Percentiles rank a stretch among this genome's conserved stretches.
Conservation (phyloP, 768 basidiomycete genomes). For the Boletus rufocinnamomeus region DNA sequence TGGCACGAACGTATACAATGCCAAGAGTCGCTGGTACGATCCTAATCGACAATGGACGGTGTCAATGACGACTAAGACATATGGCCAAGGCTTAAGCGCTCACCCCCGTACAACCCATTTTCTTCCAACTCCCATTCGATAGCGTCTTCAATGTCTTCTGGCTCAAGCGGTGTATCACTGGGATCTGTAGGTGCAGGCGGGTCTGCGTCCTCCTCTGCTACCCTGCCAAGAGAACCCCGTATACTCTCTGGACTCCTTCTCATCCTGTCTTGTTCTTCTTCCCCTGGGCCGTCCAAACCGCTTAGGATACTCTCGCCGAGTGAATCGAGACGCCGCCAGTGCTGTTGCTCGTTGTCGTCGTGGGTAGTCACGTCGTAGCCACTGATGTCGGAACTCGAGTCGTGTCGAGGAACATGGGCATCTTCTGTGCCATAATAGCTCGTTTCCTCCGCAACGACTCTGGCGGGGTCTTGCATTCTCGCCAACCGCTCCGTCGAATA, state of each 20-base stretch:
- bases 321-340: constrained; percentile 36
- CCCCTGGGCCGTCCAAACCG: constrained; percentile 29
- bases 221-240: constrained; percentile 35
- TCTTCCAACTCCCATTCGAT: constrained; percentile 49
- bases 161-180: constrained; percentile 20
- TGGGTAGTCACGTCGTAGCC: constrained; percentile 27
- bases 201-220: constrained; percentile 40
- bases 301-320: constrained; percentile 36
- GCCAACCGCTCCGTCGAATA: constrained; percentile 20
- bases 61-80: constrained; percentile 2
- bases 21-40: constrained; percentile 57
- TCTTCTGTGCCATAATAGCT: constrained; percentile 19
- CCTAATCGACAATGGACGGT: constrained; percentile 40
- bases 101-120: constrained; percentile 53
- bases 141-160: constrained; percentile 43
- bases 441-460: constrained; percentile 16
- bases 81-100: constrained; percentile 21
- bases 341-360: constrained; percentile 27
- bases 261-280: constrained; percentile 28
- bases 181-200: constrained; percentile 10
- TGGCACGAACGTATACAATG: constrained; percentile 63
- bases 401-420: constrained; percentile 11
- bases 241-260: constrained; percentile 40
- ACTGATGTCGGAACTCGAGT: constrained; percentile 16
- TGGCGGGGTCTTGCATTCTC: constrained; percentile 21